Conservation (phyloP, 495 filamentous ascomycete species). For the Penicillium fimorum region DNA sequence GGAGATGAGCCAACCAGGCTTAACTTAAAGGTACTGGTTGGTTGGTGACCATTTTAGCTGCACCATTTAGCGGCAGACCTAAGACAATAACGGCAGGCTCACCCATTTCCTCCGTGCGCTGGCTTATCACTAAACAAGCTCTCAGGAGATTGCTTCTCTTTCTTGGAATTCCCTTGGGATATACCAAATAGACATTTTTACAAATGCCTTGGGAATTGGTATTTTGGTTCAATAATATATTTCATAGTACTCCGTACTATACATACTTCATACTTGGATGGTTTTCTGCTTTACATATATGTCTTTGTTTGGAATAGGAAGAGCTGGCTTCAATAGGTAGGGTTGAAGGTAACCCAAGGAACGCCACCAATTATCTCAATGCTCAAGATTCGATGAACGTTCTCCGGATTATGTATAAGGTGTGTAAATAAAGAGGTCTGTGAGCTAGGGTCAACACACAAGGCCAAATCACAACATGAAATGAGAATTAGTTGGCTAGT, state of each 20-base stretch:
- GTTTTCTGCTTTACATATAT: no score
- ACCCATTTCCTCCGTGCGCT: constrained; percentile 1
- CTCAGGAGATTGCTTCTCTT: constrained; percentile 7
- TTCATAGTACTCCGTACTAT: neutral
- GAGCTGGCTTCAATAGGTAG: neutral
- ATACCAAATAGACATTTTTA: no score
- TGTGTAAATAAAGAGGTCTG: neutral
- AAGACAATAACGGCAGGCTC: constrained; percentile 11
- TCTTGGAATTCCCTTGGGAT: neutral
- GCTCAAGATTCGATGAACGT: neutral
- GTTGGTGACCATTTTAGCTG: constrained; percentile 1
- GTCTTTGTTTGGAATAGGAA: neutral
- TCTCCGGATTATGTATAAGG: neutral
- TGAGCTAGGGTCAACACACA: neutral
- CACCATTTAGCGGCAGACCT: constrained; percentile 2
- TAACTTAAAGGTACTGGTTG: neutral
- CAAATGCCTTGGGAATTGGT: no score
- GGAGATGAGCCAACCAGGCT: constrained; percentile 6
- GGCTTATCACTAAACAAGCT: constrained; percentile 31
- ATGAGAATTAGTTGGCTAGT: neutral
- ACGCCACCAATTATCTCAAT: constrained; percentile 10
- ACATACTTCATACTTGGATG: neutral
- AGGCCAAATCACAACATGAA: neutral
- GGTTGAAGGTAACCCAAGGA: constrained; percentile 15
- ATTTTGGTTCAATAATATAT: neutral